Conservation (phyloP, 2,329 filamentous ascomycete species). For the Aspergillus thermomutatus region DNA sequence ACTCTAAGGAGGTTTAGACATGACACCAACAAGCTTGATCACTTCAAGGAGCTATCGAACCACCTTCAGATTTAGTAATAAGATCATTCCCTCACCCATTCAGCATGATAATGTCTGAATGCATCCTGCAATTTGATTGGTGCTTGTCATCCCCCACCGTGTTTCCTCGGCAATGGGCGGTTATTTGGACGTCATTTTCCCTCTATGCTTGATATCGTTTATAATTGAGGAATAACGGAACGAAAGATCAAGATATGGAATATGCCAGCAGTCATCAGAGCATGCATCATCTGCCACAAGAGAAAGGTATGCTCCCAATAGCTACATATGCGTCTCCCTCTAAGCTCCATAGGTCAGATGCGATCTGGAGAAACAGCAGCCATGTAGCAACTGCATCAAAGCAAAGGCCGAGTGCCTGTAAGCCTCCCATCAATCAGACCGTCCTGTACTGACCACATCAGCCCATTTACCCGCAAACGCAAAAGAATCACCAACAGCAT, state of each 20-base stretch:
- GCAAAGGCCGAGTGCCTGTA: slow-evolving; percentile 24
- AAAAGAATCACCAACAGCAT: slow-evolving; percentile 38
- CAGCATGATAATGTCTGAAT: too few relatives aligned
- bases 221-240: not conserved
- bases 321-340: slow-evolving; percentile 17
- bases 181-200: not conserved
- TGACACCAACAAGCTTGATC: too few relatives aligned
- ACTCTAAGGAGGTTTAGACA: too few relatives aligned
- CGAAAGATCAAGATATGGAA: not conserved
- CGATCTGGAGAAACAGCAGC: slow-evolving; percentile 23
- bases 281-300: slow-evolving; percentile 44
- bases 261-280: slow-evolving; percentile 6
- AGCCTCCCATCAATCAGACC: slow-evolving; percentile 2
- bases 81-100: too few relatives aligned
- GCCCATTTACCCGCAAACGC: slow-evolving; percentile 27
- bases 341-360: slow-evolving; percentile 19
- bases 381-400: slow-evolving; percentile 25
- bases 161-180: not conserved
- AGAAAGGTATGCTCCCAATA: slow-evolving; percentile 35
- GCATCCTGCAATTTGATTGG: not conserved
- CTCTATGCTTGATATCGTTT: too few relatives aligned
- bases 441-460: slow-evolving; percentile 5
- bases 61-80: too few relatives aligned
- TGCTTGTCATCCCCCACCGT: not conserved
- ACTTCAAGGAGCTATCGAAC: too few relatives aligned